These are phyloP conservation scores for Nevesoporus exiguus DNA, from an alignment of 768 basidiomycete species.

Conservation along the genomic window DNA sequence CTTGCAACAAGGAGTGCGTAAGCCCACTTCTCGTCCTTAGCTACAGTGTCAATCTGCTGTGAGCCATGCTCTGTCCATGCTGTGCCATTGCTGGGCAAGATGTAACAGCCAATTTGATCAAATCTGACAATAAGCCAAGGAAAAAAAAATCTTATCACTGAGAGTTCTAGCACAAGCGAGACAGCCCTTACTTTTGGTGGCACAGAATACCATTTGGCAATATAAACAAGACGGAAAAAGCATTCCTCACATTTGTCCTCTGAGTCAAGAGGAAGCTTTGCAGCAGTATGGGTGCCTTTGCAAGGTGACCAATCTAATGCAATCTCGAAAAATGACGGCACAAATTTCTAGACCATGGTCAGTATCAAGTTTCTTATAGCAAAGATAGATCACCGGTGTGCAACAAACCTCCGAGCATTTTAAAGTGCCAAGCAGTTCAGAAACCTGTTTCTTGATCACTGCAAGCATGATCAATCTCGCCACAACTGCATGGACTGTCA, in stretches of 20 bases:
- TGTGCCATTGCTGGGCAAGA: neutral
- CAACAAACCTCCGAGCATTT: too few relatives aligned
- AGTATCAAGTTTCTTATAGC: too few relatives aligned
- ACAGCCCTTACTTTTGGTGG: too few relatives aligned
- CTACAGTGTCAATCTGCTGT: neutral
- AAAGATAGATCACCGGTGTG: too few relatives aligned
- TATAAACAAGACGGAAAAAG: neutral
- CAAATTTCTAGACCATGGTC: neutral
- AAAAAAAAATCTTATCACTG: too few relatives aligned
- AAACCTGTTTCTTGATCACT: too few relatives aligned
- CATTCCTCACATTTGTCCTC: neutral
- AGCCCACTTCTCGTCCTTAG: constrained; percentile 12
- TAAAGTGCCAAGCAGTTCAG: too few relatives aligned
- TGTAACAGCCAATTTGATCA: neutral
- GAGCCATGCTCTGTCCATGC: neutral
- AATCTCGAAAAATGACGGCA: neutral
- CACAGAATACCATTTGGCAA: neutral
- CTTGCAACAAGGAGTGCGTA: constrained; percentile 29
- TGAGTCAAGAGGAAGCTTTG: neutral
- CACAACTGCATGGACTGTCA: too few relatives aligned
- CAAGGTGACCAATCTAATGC: neutral
- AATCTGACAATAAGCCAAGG: too few relatives aligned
- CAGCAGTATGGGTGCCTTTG: neutral
- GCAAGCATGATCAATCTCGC: too few relatives aligned
- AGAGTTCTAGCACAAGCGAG: too few relatives aligned